Evolutionary conservation across 1,284 basidiomycete genomes (phyloP), one percentile per base, ranked within the genome.

Genomic region (Cystobasidium pallidum): DNA sequence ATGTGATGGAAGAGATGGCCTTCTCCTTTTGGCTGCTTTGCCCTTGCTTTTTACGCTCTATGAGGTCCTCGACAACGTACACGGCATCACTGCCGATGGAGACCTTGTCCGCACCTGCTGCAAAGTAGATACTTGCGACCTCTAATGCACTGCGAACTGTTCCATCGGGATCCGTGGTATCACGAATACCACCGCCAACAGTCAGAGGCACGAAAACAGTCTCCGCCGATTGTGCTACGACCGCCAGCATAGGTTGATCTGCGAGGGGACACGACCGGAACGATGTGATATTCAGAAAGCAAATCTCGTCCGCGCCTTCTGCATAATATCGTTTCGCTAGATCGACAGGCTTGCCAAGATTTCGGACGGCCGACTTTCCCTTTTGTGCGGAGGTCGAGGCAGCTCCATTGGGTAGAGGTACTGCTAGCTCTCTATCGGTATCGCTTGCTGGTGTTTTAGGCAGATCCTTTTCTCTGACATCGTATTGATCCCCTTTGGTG

Each of bases 401-500:
- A 61, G 75, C 68, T n/a, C 61, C 68, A 52, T 71, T 71, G 15
- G 68, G 68, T 34, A 71, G 26, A 26, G 75, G 70, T 11, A 87
- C 87, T 36, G 73, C 75, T 0, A 75, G 71, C 0, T 62, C 64
- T 32, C 1, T 28, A 47, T 77, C 74, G 13, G 73, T 75, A 3
- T 71, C 66, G 10, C 36, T 68, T 15, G 45, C n/a, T 19, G 62
- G 39, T 17, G 45, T 64, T 79, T 66, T 61, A 3, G 71, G 39
- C 10, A 74, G 66, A 21, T 75, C 75, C 62, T 79, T 78, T 81
- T 98, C 95, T 70, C 95, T 91, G 17, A 98, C 95, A 79, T 98
- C 93, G 83, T 99, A 99, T 80, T 96, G 94, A 82, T 99, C 96
- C 68, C 96, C 96, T 83, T 99, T 99, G 61, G 96, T 99, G 1